Evolutionary conservation across 352 stramenopile species (phyloP), one percentile per base, ranked within the genome.

Genomic region (Globisporangium middletonii): DNA sequence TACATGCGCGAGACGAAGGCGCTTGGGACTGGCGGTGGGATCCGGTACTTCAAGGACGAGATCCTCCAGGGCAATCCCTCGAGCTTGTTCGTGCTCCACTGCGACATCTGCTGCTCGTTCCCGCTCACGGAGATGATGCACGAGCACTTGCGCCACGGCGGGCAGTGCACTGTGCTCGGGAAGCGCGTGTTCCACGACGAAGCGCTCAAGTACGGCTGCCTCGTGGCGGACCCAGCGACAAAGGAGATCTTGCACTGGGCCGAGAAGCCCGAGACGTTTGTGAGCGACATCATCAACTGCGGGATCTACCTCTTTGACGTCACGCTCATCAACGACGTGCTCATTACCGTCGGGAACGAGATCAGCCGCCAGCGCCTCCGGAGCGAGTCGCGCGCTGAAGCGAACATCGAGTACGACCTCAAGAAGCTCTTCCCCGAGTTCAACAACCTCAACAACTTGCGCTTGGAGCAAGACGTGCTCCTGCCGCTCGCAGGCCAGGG

Each of bases 221-320:
- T 95, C 8, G 86, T 95, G 38, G 74, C 75, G 19, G 84, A 95
- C 50, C 75, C 78, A 1, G 58, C 75, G 30, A 83, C 67, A 15
- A 91, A 89, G 47, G 83, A 95, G 73, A 89, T 95, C 35, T 62
- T 95, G 26, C 86, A 95, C 52, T 95, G 86, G 86, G 86, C 86
- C 8, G 86, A 95, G 55, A 95, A 95, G 47, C 86, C 86, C 12
- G 81, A 94, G 66, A 94, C 86, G 5, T 95, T 95, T 64, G 86
- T 95, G 44, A 95, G 86, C 62, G 84, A 95, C 63, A 88, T 94
- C 46, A 95, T 95, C 72, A 95, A 95, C 64, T 95, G 86, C 50
- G 86, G 86, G 13, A 88, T 95, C 61, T 95, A 95, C 66, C 72
- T 95, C 23, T 88, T 95, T 48, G 80, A 93, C 47, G 80, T 91